phyloP scores from a whole-genome alignment of 345 rosid species.

The Citrus sinensis region DNA sequence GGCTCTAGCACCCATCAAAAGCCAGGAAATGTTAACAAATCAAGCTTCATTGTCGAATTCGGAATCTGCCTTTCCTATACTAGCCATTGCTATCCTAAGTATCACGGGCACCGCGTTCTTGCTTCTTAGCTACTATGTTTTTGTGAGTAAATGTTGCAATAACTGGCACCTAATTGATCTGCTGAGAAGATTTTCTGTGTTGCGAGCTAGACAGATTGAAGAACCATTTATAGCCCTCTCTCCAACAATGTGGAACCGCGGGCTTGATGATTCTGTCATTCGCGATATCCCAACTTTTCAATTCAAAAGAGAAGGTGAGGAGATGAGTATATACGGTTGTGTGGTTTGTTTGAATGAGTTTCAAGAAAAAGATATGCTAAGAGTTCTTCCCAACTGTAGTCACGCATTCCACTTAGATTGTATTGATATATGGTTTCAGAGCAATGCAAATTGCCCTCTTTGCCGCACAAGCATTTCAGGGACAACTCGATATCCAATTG shows the following conservation, averaged over 20 bases:
- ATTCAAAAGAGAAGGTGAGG: slow-evolving; percentile 29
- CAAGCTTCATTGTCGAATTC: slow-evolving; percentile 21
- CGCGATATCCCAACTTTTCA: slow-evolving; percentile 49
- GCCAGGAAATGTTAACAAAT: slow-evolving; percentile 13
- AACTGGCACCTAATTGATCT: slow-evolving; percentile 28
- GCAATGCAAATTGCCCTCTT: slow-evolving; percentile 60
- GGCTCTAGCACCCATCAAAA: slow-evolving; percentile 16
- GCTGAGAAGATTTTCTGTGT: slow-evolving; percentile 27
- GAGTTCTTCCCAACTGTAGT: slow-evolving; percentile 55
- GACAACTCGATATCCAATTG: slow-evolving; percentile 24
- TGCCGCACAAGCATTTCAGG: slow-evolving; percentile 59
- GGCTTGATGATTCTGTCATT: slow-evolving; percentile 50
- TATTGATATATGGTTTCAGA: slow-evolving; percentile 59
- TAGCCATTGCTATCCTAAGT: slow-evolving; percentile 37
- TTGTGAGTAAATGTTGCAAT: slow-evolving; percentile 47
- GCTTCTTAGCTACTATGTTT: slow-evolving; percentile 37
- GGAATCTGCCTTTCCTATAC: slow-evolving; percentile 39
- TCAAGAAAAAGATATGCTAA: slow-evolving; percentile 50
- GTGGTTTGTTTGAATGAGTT: slow-evolving; percentile 65
- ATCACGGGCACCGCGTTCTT: slow-evolving; percentile 38
- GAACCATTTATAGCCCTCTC: slow-evolving; percentile 57
- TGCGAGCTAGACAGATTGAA: slow-evolving; percentile 21
- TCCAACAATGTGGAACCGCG: slow-evolving; percentile 49
- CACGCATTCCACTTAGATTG: slow-evolving; percentile 67
- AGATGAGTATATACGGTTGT: slow-evolving; percentile 36